A percentile compares a stretch with the other conserved stretches of the same genome.
Conservation (phyloP, 225 moss, liverwort and hornwort genomes). For the Ulota crispa region DNA sequence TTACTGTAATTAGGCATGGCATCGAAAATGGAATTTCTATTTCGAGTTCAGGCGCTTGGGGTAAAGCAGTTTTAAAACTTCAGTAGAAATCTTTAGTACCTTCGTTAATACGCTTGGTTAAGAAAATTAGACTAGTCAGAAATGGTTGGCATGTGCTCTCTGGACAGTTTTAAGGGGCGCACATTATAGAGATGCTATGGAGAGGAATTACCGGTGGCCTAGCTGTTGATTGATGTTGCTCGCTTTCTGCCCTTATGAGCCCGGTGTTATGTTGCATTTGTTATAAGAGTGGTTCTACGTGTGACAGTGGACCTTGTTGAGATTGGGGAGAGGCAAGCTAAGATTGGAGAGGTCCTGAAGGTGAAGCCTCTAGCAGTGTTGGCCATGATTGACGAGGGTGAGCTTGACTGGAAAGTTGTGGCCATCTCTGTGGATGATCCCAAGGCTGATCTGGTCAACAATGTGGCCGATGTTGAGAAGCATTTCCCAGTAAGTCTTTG, state of each 20-base stretch:
- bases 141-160: background rate
- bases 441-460: conserved; percentile 80
- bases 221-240: background rate
- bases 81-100: background rate
- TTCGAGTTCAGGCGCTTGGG: too few relatives aligned
- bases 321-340: conserved; percentile 85
- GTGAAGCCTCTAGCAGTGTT: conserved; percentile 89
- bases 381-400: conserved; percentile 99
- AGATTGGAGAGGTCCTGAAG: conserved; percentile 86
- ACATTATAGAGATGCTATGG: background rate
- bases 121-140: background rate
- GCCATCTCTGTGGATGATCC: conserved; percentile 90
- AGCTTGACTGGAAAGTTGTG: conserved; percentile 99
- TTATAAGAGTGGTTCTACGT: background rate
- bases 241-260: background rate
- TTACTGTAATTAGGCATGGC: too few relatives aligned
- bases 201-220: background rate
- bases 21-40: background rate
- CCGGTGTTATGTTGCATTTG: background rate
- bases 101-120: background rate
- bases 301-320: conserved; percentile 94
- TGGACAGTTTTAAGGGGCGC: background rate
- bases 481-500: conserved; percentile 80
- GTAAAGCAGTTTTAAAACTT: background rate
- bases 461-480: conserved; percentile 76